phyloP scores from a whole-genome alignment of 2,329 filamentous ascomycete genomes.

The Macrophomina tecta region DNA sequence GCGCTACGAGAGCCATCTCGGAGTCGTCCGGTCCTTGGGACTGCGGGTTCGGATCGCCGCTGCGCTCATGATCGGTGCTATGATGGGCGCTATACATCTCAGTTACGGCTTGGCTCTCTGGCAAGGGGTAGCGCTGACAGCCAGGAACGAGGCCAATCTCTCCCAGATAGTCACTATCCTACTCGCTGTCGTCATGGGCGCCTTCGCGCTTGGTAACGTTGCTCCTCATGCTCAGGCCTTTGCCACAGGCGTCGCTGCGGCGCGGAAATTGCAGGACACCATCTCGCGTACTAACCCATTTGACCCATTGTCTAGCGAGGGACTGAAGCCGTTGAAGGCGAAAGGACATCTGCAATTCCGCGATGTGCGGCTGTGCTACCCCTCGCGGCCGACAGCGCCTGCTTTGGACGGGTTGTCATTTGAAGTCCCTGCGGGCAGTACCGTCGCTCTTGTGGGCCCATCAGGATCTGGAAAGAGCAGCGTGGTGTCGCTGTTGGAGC shows the following conservation, averaged over 20 bases:
- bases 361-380: conserved; percentile 93
- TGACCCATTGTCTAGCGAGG: background rate
- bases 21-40: background rate
- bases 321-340: background rate
- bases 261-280: background rate
- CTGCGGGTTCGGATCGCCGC: background rate
- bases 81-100: background rate
- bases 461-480: conserved; percentile 95
- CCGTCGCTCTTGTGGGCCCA: conserved; percentile 86
- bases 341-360: conserved; percentile 66
- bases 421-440: conserved; percentile 76
- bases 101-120: conserved; percentile 1
- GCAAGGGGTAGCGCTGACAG: background rate
- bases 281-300: background rate
- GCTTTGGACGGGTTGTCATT: conserved; percentile 70
- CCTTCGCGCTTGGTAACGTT: background rate
- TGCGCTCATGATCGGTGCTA: background rate
- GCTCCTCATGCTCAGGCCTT: background rate
- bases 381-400: conserved; percentile 83
- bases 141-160: background rate
- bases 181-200: background rate
- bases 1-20: background rate
- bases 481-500: conserved; percentile 87
- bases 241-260: background rate
- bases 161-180: background rate